Base-by-base conservation (phyloP, 257 asterid genomes). In the Petrea volubilis region DNA sequence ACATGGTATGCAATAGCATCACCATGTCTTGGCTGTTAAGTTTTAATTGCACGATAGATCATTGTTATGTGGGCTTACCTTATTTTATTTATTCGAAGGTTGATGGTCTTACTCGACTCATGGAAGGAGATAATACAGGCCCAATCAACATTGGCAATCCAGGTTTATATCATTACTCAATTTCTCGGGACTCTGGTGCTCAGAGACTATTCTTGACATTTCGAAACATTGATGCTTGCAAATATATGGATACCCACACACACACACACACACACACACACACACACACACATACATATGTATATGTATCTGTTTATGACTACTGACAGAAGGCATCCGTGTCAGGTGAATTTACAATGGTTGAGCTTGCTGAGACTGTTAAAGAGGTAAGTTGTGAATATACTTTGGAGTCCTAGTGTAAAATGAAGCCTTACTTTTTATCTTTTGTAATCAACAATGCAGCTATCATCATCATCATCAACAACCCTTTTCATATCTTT, bases 61-160 rank as follows among this genome's bases (percentile, higher is more conserved):
- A 21, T 13, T 36, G 15, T 71, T 40, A 4, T 15, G 44, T n/a
- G 65, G 41, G 29, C 14, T 62, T 23, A 41, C 44, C 24, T 24
- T 6, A 28, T 15, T 17, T 68, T 52, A 20, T 50, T 31, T 60
- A 59, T 20, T 17, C 25, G 52, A 75, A 86, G 91, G 91, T 86
- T n/a, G 84, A 86, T 63, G 91, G 91, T 34, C 86, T 86, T 49
- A 80, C 84, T 41, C 74, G 86, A 10, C 83, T 86, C 1, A 86
- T 86, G 89, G 87, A 84, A 79, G 86, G 90, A 65, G 82, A 79
- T 1, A 29, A 79, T 20, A 79, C 83, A 0, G 87, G 87, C 46
- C 87, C 87, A 57, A 79, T 82, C 44, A 82, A 79, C 80, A 70
- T 82, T 14, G 87, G 87, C 40, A 82, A 82, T 77, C 87, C 85